phyloP scores from a whole-genome alignment of 768 basidiomycete genomes.

The Panaeolus papilionaceus region DNA sequence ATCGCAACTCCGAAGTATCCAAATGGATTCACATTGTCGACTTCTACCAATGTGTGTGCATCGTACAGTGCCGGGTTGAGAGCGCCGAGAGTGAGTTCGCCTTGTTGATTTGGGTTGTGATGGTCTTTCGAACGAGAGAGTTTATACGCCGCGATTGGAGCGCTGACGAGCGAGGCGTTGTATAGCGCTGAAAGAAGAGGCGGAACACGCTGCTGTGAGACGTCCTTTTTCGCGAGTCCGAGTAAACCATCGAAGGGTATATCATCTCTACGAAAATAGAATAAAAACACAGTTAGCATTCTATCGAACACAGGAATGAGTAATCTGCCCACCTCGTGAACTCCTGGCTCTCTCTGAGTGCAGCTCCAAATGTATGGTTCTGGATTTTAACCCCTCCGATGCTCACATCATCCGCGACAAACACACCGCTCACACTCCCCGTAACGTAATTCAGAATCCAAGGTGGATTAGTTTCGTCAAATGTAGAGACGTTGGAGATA shows the following conservation, averaged over 20 bases:
- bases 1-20: slow-evolving; percentile 21
- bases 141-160: slow-evolving; percentile 22
- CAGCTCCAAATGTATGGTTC: not conserved
- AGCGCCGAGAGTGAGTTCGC: slow-evolving; percentile 69
- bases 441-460: not conserved
- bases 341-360: not conserved
- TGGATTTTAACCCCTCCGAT: not conserved
- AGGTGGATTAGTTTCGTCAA: not conserved
- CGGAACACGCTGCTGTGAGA: slow-evolving; percentile 22
- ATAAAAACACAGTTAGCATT: too few species aligned
- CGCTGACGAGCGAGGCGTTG: slow-evolving; percentile 18
- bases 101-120: slow-evolving; percentile 46
- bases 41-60: slow-evolving; percentile 48
- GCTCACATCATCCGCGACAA: not conserved
- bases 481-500: not conserved
- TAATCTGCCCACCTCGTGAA: not conserved
- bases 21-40: slow-evolving; percentile 52
- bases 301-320: not conserved
- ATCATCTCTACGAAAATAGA: not conserved
- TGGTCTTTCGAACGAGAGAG: slow-evolving; percentile 35
- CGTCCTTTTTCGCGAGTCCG: slow-evolving; percentile 13
- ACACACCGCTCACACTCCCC: not conserved
- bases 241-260: not conserved
- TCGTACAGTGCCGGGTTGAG: slow-evolving; percentile 62
- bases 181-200: slow-evolving; percentile 20